Conservation (phyloP, 345 rosid genomes). For the Theobroma cacao region DNA sequence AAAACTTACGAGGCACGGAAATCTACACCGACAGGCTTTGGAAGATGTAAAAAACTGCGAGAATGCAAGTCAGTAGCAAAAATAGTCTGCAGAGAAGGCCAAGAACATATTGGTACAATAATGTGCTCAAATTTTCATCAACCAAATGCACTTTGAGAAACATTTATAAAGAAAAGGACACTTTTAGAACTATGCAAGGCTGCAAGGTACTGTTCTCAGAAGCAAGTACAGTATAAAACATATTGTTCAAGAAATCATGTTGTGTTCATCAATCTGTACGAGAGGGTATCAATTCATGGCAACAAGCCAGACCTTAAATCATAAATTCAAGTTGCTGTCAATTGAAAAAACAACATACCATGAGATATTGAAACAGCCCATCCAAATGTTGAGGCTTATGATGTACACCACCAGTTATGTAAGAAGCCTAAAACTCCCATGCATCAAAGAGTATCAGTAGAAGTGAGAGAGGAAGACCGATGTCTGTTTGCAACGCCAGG, state of each 20-base stretch:
- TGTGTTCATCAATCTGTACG: neutral
- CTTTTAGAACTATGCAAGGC: neutral
- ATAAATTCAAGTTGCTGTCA: neutral
- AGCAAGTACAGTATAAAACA: neutral
- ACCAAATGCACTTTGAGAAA: neutral
- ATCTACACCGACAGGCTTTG: conserved; percentile 91
- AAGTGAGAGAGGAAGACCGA: conserved; percentile 5
- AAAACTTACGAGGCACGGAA: conserved; percentile 86
- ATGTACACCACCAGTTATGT: conserved; percentile 88
- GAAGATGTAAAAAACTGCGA: conserved; percentile 80
- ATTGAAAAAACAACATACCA: conserved; percentile 41
- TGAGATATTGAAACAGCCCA: conserved; percentile 80
- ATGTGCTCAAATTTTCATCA: neutral
- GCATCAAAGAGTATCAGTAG: conserved; percentile 19
- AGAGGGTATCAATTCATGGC: neutral
- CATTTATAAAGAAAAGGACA: neutral
- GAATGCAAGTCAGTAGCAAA: conserved; percentile 89
- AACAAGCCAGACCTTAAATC: neutral
- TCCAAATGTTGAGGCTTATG: conserved; percentile 86
- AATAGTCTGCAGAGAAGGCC: conserved; percentile 58
- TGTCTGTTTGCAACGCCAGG: neutral
- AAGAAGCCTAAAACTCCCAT: conserved; percentile 65
- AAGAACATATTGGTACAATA: conserved; percentile 5
- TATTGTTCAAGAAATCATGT: neutral
- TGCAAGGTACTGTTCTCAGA: neutral